Base-by-base conservation (phyloP, 1,284 basidiomycete species). In the Rhodotorula sp. region DNA sequence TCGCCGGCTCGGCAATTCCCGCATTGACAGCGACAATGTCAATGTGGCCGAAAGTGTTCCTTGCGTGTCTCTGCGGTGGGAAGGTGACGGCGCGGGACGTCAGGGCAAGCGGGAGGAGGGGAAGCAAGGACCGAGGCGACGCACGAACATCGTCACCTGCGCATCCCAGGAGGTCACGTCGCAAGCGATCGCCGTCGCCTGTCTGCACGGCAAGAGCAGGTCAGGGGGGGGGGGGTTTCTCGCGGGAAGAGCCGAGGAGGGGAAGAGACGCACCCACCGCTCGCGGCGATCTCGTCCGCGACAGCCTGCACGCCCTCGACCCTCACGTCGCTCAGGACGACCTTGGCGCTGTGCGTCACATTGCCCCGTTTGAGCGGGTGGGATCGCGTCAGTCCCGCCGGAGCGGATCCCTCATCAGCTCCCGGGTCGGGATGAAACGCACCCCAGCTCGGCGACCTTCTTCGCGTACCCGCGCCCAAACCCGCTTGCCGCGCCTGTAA, bases 141-240 rank as follows among this genome's bases (percentile, higher is more conserved):
- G 66, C 39, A 87, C 84, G 72, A 88, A 88, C 75, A 88, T 78
- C 0, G 81, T 80, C 8, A 86, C 82, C 65, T 86, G 86, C 50
- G 87, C 83, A 4, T 88, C 86, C 84, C 86, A 89, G 2, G 80
- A 78, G 1, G 83, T 83, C 36, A 88, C 87, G 76, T 88, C 82
- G 77, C 86, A 87, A 54, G 80, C 81, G 32, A 83, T 78, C 32
- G 77, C 83, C 21, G 81, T 77, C 2, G 86, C 87, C 29, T 83
- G 77, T 4, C 87, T 88, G 72, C 32, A 70, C 19, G 37, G 19
- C 51, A 17, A 25, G 36, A 8, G 53, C 25, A 37, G 62, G 46
- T 41, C 48, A 37, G 6, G n/a, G 51, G n/a, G 27, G 29, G 10
- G 48, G 27, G n/a, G 21, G n/a, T 3, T 41, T 44, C 1, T 0